Percentiles rank a stretch among this genome's conserved stretches.
phyloP scores from a whole-genome alignment of 2,329 filamentous ascomycete species.

The Myriangium duriaei region DNA sequence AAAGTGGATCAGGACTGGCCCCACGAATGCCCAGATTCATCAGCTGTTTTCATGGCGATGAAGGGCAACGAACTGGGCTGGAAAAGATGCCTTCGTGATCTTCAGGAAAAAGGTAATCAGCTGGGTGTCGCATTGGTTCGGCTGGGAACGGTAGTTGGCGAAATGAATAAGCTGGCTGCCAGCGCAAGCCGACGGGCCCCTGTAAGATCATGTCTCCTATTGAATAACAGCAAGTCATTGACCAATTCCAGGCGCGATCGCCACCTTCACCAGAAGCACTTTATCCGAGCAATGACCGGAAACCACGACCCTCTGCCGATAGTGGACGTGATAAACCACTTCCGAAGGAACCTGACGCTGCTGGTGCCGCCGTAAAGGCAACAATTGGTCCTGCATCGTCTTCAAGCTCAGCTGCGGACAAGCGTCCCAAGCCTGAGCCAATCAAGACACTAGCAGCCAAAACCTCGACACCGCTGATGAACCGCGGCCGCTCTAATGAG shows the following conservation, averaged over 20 bases:
- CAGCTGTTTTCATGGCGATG: slow-evolving; percentile 78
- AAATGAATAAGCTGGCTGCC: slow-evolving; percentile 77
- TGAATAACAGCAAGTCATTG: too few species aligned
- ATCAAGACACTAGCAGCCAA: not conserved
- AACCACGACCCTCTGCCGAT: not conserved
- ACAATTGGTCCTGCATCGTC: slow-evolving; percentile 10
- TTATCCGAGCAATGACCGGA: slow-evolving; percentile 1
- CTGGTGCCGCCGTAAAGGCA: slow-evolving; percentile 11
- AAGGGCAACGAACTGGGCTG: slow-evolving; percentile 85
- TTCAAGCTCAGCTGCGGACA: slow-evolving; percentile 3
- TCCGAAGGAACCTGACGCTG: slow-evolving; percentile 15
- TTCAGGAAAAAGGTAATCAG: slow-evolving; percentile 59
- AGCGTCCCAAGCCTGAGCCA: not conserved
- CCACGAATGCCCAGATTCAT: slow-evolving; percentile 46
- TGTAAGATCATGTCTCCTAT: too few species aligned
- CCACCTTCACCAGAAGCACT: slow-evolving; percentile 1
- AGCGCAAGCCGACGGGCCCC: slow-evolving; percentile 67
- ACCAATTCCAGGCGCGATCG: not conserved
- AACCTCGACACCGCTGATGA: not conserved
- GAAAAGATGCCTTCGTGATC: slow-evolving; percentile 64
- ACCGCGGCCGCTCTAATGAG: not conserved
- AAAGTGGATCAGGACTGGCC: slow-evolving; percentile 50
- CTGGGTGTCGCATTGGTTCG: slow-evolving; percentile 59
- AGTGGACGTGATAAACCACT: slow-evolving; percentile 16
- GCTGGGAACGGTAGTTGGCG: slow-evolving; percentile 63